Evolutionary conservation across 2,329 filamentous ascomycete species (phyloP), one percentile per base, ranked within the genome.

Genomic region (Coleophoma crateriformis): DNA sequence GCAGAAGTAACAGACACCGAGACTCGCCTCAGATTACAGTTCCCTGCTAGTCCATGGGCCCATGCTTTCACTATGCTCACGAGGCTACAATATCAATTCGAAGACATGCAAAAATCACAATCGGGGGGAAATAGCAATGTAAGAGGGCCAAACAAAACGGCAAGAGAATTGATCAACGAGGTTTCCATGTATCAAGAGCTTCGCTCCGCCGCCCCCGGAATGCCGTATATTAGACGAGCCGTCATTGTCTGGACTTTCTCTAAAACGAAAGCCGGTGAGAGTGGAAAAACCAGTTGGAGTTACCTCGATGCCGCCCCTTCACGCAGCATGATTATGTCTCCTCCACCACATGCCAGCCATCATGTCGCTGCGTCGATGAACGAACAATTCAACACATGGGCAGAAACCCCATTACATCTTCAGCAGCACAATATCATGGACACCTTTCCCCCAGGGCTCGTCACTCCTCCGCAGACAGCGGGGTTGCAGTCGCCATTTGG

Each of bases 121-220:
- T 50, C 67, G 10, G 57, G 64, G 17, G 62, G 67, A 45, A 67
- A 64, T 55, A 68, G 68, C 60, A 59, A 60, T 6, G 59, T 51
- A 14, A 64, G 64, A 19, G 75, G 41, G 13, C 41, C 32, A 4
- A 45, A 38, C 8, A 48, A 49, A 34, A 52, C 75, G 1, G 75
- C 76, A 55, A 77, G 77, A 59, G 78, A 82, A 40, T 71, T 83
- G 50, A 73, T 84, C 46, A 71, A 75, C 55, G 76, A 77, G 63
- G 79, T 84, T 42, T 79, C 79, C 62, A 85, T 85, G 81, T 81
- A 82, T 63, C 82, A 85, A 63, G 82, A 85, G 68, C 72, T 85
- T 34, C 83, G 77, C 74, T 84, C 79, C 3, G 67, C 71, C 12
- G 74, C 74, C 6, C 71, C 72, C 50, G 68, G 58, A 35, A 43